Percentiles rank a stretch among this genome's conserved stretches.
Conservation (phyloP, 2,329 filamentous ascomycete species). For the Venturia oleaginea region DNA sequence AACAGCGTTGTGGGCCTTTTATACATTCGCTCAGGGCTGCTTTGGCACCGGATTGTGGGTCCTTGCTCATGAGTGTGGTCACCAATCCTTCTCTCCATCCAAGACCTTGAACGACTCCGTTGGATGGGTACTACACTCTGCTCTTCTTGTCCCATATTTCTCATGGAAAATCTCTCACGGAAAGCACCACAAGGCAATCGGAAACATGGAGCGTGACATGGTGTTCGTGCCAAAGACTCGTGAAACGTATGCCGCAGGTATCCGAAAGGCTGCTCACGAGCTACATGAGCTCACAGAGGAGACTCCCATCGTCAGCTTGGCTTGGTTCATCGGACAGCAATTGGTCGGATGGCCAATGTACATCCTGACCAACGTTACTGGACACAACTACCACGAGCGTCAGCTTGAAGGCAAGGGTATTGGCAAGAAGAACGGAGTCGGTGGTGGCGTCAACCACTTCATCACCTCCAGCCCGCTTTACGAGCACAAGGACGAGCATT, state of each 20-base stretch:
- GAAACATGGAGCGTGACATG: slow-evolving; percentile 97
- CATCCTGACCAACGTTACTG: slow-evolving; percentile 83
- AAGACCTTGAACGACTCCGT: slow-evolving; percentile 84
- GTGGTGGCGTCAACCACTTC: slow-evolving; percentile 89
- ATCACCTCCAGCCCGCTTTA: slow-evolving; percentile 79
- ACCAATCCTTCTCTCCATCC: slow-evolving; percentile 92
- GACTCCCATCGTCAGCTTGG: slow-evolving; percentile 74
- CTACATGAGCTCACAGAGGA: slow-evolving; percentile 86
- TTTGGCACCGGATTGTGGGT: slow-evolving; percentile 95
- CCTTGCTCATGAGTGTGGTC: slow-evolving; percentile 93
- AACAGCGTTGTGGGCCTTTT: slow-evolving; percentile 54
- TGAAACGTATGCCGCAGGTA: slow-evolving; percentile 64
- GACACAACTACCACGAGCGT: slow-evolving; percentile 87
- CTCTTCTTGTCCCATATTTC: slow-evolving; percentile 91
- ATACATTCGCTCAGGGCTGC: slow-evolving; percentile 79
- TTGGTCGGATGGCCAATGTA: slow-evolving; percentile 90
- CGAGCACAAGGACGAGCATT: slow-evolving; percentile 80
- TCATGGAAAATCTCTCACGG: slow-evolving; percentile 99
- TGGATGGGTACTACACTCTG: slow-evolving; percentile 84
- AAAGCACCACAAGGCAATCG: slow-evolving; percentile 99
- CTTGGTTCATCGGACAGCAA: slow-evolving; percentile 73
- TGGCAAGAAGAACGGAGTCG: slow-evolving; percentile 79
- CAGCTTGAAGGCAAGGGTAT: slow-evolving; percentile 88
- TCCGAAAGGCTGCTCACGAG: slow-evolving; percentile 71
- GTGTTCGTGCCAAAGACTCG: slow-evolving; percentile 94